Conservation (phyloP, 805 yeast genomes). For the Candida fluviatilis region DNA sequence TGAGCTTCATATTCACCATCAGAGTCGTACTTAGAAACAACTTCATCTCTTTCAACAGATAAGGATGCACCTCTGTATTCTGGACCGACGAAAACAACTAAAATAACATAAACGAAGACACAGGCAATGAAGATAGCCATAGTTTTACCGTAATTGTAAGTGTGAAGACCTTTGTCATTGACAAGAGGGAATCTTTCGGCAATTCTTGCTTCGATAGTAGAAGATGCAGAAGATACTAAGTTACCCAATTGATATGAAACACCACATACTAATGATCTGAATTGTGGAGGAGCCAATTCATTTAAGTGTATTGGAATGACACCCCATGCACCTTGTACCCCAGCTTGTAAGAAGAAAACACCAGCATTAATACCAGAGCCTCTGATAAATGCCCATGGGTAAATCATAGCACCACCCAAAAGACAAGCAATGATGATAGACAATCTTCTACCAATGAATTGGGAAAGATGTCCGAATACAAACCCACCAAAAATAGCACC, state of each 20-base stretch:
- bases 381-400: constrained; percentile 52
- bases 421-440: constrained; percentile 48
- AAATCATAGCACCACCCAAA: constrained; percentile 55
- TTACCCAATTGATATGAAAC: constrained; percentile 69
- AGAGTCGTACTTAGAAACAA: constrained; percentile 4
- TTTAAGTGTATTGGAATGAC: constrained; percentile 62
- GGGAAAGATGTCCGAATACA: constrained; percentile 54
- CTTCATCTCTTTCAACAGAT: constrained; percentile 14
- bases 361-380: constrained; percentile 50
- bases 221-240: constrained; percentile 65
- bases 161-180: constrained; percentile 13
- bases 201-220: constrained; percentile 64
- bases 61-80: constrained; percentile 39
- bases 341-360: constrained; percentile 59
- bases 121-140: constrained; percentile 68
- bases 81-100: constrained; percentile 55
- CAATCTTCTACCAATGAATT: constrained; percentile 57
- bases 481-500: constrained; percentile 70
- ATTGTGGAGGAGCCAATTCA: constrained; percentile 50
- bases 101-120: constrained; percentile 49
- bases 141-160: constrained; percentile 59
- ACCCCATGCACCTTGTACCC: constrained; percentile 75
- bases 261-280: constrained; percentile 60
- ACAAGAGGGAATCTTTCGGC: constrained; percentile 56
- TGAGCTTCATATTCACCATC: constrained; percentile 3